Evolutionary conservation across 768 basidiomycete genomes (phyloP).

Genomic region (Pulveroboletus sp.): DNA sequence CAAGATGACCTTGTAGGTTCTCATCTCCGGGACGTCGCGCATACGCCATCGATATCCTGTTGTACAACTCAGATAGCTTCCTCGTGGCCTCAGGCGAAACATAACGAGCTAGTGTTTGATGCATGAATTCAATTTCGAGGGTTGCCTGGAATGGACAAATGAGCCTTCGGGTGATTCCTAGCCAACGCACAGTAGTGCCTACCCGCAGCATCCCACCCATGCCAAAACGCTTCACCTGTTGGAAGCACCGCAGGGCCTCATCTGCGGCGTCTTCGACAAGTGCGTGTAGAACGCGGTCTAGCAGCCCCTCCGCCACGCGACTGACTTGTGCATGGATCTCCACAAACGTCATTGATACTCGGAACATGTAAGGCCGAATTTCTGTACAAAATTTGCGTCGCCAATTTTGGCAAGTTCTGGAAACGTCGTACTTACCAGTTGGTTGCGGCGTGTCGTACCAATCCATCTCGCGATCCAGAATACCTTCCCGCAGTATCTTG

Average conservation of each 20-base stretch:
- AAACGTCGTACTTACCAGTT: constrained; percentile 52
- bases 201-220: constrained; percentile 99
- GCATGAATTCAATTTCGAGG: constrained; percentile 98
- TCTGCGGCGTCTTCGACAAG: constrained; percentile 82
- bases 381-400: constrained; percentile 44
- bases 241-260: constrained; percentile 83
- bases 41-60: constrained; percentile 92
- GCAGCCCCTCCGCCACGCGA: constrained; percentile 70
- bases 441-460: constrained; percentile 96
- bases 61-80: constrained; percentile 89
- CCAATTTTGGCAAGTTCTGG: not conserved
- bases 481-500: constrained; percentile 70
- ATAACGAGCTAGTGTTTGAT: constrained; percentile 90
- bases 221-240: constrained; percentile 86
- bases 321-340: constrained; percentile 90
- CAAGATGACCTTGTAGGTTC: constrained; percentile 82
- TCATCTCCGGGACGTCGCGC: constrained; percentile 80
- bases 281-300: constrained; percentile 78
- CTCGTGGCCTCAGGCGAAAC: constrained; percentile 78
- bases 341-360: constrained; percentile 84
- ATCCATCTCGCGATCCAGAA: constrained; percentile 78
- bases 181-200: constrained; percentile 28
- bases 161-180: not conserved
- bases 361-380: constrained; percentile 93
- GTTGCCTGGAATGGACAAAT: constrained; percentile 68